phyloP scores from a whole-genome alignment of 768 basidiomycete genomes.

The Sporobolomyces phaffii region DNA sequence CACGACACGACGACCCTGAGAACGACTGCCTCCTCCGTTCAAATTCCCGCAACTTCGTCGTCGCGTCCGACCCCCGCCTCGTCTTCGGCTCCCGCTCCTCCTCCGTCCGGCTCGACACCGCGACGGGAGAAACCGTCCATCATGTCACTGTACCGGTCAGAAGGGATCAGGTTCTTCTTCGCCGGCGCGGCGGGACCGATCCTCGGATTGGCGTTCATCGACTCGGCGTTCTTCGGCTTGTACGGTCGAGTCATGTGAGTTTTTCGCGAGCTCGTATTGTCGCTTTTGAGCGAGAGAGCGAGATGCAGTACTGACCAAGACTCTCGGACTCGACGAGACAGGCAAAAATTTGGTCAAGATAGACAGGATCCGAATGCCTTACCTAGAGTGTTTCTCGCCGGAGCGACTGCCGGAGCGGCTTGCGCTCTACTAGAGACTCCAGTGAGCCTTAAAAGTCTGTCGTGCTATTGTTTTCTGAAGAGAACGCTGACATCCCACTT shows the following conservation, averaged over 20 bases:
- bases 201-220: slow-evolving; percentile 37
- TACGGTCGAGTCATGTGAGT: slow-evolving; percentile 38
- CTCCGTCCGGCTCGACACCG: background rate
- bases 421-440: slow-evolving; percentile 37
- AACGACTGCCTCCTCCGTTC: background rate
- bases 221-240: slow-evolving; percentile 37
- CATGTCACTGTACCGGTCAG: slow-evolving; percentile 29
- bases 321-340: background rate
- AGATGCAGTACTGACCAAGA: no score
- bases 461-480: background rate
- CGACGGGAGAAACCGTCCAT: slow-evolving; percentile 6
- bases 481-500: background rate
- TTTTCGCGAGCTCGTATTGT: no score
- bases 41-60: background rate
- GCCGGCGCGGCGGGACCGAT: slow-evolving; percentile 38
- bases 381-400: slow-evolving; percentile 18
- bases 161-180: slow-evolving; percentile 36
- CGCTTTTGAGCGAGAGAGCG: no score
- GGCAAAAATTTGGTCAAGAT: slow-evolving; percentile 31
- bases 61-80: background rate
- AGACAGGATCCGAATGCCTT: slow-evolving; percentile 33
- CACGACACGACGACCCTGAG: slow-evolving; percentile 1
- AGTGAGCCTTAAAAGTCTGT: no score
- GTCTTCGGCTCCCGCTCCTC: background rate
- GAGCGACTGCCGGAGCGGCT: slow-evolving; percentile 27